These are phyloP conservation scores for Pisolithus albus DNA, from an alignment of 768 basidiomycete species.

Conservation along the genomic window DNA sequence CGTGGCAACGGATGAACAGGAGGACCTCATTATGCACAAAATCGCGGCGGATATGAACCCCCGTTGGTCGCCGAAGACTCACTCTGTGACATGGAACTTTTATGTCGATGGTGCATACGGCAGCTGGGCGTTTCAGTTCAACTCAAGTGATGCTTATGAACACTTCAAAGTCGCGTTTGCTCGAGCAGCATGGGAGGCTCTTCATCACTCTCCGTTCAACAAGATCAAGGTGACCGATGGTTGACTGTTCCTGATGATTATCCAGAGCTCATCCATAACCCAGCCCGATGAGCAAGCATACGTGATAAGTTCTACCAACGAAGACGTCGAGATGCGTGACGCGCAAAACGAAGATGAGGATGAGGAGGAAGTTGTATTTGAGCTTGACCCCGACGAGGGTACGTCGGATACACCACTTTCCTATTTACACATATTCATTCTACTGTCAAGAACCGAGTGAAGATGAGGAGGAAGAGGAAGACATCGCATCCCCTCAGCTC, in stretches of 20 bases:
- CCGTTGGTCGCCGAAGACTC: constrained; percentile 51
- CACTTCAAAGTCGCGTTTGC: constrained; percentile 59
- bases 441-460: constrained; percentile 34
- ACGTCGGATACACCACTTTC: constrained; percentile 7
- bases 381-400: constrained; percentile 63
- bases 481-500: constrained; percentile 32
- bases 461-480: constrained; percentile 38
- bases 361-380: constrained; percentile 69
- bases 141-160: constrained; percentile 46
- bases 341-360: constrained; percentile 68
- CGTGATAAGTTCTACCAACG: constrained; percentile 62
- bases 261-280: not conserved
- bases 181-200: constrained; percentile 71
- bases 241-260: not conserved
- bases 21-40: constrained; percentile 51
- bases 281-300: constrained; percentile 86
- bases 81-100: constrained; percentile 88
- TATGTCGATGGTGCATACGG: constrained; percentile 46
- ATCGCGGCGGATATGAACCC: constrained; percentile 67
- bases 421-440: not conserved
- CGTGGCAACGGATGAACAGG: constrained; percentile 43
- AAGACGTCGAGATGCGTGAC: constrained; percentile 88
- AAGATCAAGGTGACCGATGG: constrained; percentile 63
- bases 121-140: constrained; percentile 83
- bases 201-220: constrained; percentile 65